These are phyloP conservation scores for Adansonia gregorii DNA, from an alignment of 441 rosid species.

Conservation along the genomic window DNA sequence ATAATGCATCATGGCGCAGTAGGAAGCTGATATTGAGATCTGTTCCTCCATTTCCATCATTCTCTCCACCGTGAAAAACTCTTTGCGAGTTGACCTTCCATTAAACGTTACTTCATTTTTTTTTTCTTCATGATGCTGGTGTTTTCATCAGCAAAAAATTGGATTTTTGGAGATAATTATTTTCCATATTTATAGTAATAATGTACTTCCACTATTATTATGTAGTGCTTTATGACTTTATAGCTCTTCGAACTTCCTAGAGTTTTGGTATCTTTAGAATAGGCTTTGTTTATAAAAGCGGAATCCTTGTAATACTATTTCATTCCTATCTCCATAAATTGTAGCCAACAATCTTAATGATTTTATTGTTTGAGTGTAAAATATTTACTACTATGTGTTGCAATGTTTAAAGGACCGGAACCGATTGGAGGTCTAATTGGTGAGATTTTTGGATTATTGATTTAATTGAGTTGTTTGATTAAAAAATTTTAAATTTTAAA, in stretches of 20 bases:
- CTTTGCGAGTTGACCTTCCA: not conserved
- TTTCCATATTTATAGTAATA: not conserved
- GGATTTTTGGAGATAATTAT: not conserved
- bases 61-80: conserved; percentile 24
- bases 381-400: not conserved
- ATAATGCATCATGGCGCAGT: conserved; percentile 4
- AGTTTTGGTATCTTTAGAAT: not conserved
- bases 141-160: not conserved
- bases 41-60: conserved; percentile 33
- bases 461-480: no score
- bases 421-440: no score
- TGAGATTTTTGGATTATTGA: no score
- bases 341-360: not conserved
- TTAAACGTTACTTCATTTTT: not conserved
- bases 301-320: not conserved
- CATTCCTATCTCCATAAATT: not conserved
- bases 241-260: no score
- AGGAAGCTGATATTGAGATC: conserved; percentile 41
- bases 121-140: conserved; percentile 11
- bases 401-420: no score
- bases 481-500: no score
- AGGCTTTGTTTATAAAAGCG: not conserved
- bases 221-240: no score
- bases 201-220: conserved; percentile 7
- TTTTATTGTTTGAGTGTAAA: not conserved